Evolutionary conservation across 2,329 filamentous ascomycete species (phyloP).

Genomic region (Penicillium sp.): DNA sequence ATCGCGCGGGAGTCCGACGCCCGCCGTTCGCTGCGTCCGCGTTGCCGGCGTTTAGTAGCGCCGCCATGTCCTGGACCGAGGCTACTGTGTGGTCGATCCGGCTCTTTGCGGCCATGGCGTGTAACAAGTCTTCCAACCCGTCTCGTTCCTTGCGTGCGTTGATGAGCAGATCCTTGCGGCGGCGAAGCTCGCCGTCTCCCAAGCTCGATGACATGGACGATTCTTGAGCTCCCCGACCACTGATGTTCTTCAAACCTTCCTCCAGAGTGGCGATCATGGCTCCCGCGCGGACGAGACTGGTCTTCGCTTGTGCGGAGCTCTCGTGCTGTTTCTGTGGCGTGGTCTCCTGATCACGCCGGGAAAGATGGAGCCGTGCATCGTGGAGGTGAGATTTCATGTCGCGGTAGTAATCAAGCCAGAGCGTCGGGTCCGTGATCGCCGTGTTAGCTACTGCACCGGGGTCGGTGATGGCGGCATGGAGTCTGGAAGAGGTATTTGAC

Average conservation of each 20-base stretch:
- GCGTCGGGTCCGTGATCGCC: constrained; percentile 54
- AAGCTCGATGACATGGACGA: constrained; percentile 54
- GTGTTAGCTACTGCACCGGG: constrained; percentile 35
- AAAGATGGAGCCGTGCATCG: constrained; percentile 60
- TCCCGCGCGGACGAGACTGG: constrained; percentile 58
- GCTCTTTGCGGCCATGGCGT: constrained; percentile 58
- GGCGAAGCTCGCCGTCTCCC: constrained; percentile 63
- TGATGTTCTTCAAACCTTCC: constrained; percentile 53
- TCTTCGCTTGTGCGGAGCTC: constrained; percentile 63
- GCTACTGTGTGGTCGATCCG: constrained; percentile 50
- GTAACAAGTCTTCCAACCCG: constrained; percentile 61
- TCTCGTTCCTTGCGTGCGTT: constrained; percentile 63
- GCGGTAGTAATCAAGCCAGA: constrained; percentile 64
- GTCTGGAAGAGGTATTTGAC: constrained; percentile 37
- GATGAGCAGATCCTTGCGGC: constrained; percentile 60
- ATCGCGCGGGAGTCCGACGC: constrained; percentile 38
- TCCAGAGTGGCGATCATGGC: constrained; percentile 59
- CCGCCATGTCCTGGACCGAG: constrained; percentile 49
- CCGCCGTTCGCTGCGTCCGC: constrained; percentile 13
- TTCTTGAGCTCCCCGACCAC: constrained; percentile 29
- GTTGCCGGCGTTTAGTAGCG: constrained; percentile 39
- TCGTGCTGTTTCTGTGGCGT: constrained; percentile 64
- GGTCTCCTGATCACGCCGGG: constrained; percentile 60
- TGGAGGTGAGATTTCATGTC: constrained; percentile 64
- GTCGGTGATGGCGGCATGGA: constrained; percentile 48